phyloP scores from a whole-genome alignment of 2,329 filamentous ascomycete species.

The Ramularia endophylla region DNA sequence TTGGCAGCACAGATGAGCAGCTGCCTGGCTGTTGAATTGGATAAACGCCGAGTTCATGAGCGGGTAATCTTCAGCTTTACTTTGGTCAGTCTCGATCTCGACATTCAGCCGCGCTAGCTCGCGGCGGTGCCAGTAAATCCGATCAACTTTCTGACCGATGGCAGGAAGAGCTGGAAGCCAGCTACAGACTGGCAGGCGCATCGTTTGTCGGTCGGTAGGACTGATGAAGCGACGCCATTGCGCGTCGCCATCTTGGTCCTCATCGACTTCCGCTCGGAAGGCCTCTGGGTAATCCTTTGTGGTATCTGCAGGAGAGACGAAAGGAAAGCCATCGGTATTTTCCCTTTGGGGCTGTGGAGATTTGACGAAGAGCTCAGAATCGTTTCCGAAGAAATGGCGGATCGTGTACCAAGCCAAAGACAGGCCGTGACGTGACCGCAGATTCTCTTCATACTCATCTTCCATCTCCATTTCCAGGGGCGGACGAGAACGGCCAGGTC shows the following conservation, averaged over 20 bases:
- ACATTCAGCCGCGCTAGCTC: conserved; percentile 82
- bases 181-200: conserved; percentile 61
- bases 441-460: too few species aligned
- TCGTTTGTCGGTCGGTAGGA: conserved; percentile 76
- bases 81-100: conserved; percentile 88
- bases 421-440: too few species aligned
- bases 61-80: conserved; percentile 76
- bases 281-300: conserved; percentile 53
- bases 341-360: conserved; percentile 44
- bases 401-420: too few species aligned
- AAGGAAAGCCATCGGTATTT: too few species aligned
- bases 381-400: too few species aligned
- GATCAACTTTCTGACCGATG: conserved; percentile 86
- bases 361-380: too few species aligned
- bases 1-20: conserved; percentile 97
- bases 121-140: conserved; percentile 83
- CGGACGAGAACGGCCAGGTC: too few species aligned
- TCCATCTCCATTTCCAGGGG: too few species aligned
- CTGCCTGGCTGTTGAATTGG: conserved; percentile 96
- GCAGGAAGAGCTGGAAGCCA: conserved; percentile 78
- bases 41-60: conserved; percentile 96
- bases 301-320: too few species aligned
- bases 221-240: conserved; percentile 79
- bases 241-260: conserved; percentile 58
- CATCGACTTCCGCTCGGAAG: conserved; percentile 56